These are phyloP conservation scores for Tagetes erecta DNA, from an alignment of 129 eudicot genomes.

Conservation along the genomic window DNA sequence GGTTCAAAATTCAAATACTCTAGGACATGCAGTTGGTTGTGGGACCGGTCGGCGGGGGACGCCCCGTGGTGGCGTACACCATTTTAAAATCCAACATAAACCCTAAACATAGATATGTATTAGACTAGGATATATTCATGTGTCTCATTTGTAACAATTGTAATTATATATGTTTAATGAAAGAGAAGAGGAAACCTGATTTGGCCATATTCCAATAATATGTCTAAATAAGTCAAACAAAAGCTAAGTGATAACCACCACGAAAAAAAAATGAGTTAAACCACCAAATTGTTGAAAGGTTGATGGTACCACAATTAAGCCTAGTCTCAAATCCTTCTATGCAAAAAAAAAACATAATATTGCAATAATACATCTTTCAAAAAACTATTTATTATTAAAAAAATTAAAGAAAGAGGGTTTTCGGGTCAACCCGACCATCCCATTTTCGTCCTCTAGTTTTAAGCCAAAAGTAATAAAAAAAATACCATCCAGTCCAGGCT, in stretches of 20 bases:
- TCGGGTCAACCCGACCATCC: neutral
- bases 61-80: no score
- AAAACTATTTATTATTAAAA: neutral
- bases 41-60: neutral
- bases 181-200: no score
- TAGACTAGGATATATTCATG: no score
- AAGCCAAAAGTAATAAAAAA: slow-evolving; percentile 10
- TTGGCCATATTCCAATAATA: neutral
- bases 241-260: neutral
- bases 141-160: no score
- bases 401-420: neutral
- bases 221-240: slow-evolving; percentile 1
- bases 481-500: slow-evolving; percentile 97
- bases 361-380: neutral
- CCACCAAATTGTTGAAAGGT: slow-evolving; percentile 12
- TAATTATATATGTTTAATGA: no score
- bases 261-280: neutral
- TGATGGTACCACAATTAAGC: neutral
- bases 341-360: neutral
- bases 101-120: neutral
- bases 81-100: neutral
- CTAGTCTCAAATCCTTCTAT: neutral
- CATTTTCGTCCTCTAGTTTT: slow-evolving; percentile 1
- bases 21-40: neutral
- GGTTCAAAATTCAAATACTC: no score